Evolutionary conservation across 768 basidiomycete species (phyloP).

Genomic region (Mrakia blollopis): DNA sequence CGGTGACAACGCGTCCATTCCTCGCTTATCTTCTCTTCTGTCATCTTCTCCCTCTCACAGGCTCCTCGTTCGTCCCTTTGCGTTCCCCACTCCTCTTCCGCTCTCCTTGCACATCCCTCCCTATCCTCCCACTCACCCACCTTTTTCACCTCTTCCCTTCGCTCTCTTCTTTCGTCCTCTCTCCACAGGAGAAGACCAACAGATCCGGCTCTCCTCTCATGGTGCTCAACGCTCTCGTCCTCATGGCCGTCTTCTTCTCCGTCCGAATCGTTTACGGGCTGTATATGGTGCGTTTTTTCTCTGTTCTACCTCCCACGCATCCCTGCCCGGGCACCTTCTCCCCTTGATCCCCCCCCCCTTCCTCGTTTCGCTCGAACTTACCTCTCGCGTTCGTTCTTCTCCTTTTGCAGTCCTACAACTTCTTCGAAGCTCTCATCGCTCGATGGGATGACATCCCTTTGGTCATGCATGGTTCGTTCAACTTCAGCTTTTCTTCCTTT

Average conservation of each 20-base stretch:
- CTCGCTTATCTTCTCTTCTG: neutral
- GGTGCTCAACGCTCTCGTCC: conserved; percentile 9
- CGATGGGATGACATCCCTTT: neutral
- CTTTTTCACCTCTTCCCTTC: too few species aligned
- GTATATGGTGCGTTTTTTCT: conserved; percentile 13
- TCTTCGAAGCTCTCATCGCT: conserved; percentile 8
- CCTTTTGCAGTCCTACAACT: conserved; percentile 5
- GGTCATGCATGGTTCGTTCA: conserved; percentile 13
- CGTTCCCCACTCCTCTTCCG: neutral
- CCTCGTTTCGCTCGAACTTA: neutral
- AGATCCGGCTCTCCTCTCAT: conserved; percentile 11
- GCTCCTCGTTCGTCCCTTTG: neutral
- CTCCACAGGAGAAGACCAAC: conserved; percentile 4
- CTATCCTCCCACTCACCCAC: neutral
- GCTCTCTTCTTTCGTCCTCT: neutral
- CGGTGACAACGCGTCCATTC: too few species aligned
- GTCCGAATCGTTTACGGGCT: conserved; percentile 18
- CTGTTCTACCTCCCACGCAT: neutral
- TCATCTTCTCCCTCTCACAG: neutral
- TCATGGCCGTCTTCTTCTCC: conserved; percentile 15
- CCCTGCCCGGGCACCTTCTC: too few species aligned
- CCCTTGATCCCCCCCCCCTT: neutral
- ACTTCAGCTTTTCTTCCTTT: too few species aligned
- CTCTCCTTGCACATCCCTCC: neutral
- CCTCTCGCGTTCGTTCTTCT: neutral